These are phyloP conservation scores for Tolypocladium capitatum DNA, from an alignment of 2,329 filamentous ascomycete genomes.

Conservation along the genomic window DNA sequence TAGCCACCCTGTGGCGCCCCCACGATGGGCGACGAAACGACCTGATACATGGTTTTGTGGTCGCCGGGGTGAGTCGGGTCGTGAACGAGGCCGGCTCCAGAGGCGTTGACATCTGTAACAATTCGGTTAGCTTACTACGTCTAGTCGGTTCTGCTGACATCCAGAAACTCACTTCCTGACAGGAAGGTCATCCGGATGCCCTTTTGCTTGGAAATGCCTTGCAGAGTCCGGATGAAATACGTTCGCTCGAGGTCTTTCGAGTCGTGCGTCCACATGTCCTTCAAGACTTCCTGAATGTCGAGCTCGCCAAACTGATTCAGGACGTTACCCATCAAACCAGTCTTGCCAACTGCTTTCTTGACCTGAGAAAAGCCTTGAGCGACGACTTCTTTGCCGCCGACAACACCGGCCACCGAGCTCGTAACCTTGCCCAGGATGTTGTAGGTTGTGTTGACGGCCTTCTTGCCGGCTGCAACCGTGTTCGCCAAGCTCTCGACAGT, in stretches of 20 bases:
- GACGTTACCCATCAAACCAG: constrained; percentile 87
- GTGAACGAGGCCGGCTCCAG: constrained; percentile 85
- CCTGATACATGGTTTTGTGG: constrained; percentile 99
- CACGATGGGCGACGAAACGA: constrained; percentile 86
- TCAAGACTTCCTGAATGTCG: constrained; percentile 83
- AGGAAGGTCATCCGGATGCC: constrained; percentile 94
- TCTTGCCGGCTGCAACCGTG: constrained; percentile 89
- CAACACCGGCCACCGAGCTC: constrained; percentile 85
- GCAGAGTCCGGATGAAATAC: constrained; percentile 88
- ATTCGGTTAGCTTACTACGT: not conserved
- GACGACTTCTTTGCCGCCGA: constrained; percentile 87
- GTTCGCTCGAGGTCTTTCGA: constrained; percentile 95
- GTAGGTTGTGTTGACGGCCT: constrained; percentile 90
- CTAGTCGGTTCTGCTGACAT: not conserved
- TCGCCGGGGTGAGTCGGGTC: constrained; percentile 83
- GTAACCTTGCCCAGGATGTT: constrained; percentile 93
- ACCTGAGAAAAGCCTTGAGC: constrained; percentile 86
- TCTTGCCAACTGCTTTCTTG: constrained; percentile 93
- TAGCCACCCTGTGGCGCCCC: constrained; percentile 76
- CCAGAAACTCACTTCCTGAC: constrained; percentile 53
- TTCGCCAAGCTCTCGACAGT: constrained; percentile 83
- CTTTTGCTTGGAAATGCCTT: constrained; percentile 91
- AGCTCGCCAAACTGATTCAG: constrained; percentile 94
- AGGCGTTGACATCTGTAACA: constrained; percentile 62
- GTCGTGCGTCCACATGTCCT: constrained; percentile 97